Percentiles rank a stretch among this genome's conserved stretches.
phyloP scores from a whole-genome alignment of 2,329 filamentous ascomycete species.

The Parastagonospora avenae region DNA sequence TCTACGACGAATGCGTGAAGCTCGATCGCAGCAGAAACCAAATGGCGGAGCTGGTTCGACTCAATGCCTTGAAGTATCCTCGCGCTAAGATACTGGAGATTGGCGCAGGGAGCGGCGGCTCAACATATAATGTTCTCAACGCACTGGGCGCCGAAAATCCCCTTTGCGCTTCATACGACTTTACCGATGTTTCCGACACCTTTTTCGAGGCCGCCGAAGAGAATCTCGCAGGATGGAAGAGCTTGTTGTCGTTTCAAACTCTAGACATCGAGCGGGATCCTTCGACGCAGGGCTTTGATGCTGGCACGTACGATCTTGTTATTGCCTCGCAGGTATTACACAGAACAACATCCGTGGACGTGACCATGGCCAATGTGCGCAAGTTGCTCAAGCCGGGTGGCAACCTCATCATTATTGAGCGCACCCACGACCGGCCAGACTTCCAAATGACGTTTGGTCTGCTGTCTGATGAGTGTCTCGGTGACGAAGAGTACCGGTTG shows the following conservation, averaged over 20 bases:
- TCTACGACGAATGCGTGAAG: not conserved
- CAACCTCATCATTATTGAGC: not conserved
- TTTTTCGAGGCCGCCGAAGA: constrained; percentile 12
- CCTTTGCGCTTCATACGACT: constrained; percentile 7
- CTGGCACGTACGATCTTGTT: constrained; percentile 9
- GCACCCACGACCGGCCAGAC: not conserved
- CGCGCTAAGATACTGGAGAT: constrained; percentile 3
- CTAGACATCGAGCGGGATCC: constrained; percentile 10
- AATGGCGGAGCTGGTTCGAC: not conserved
- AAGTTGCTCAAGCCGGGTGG: not conserved
- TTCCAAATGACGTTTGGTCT: not conserved
- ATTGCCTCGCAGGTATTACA: constrained; percentile 8
- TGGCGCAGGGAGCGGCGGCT: constrained; percentile 18
- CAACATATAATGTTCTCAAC: constrained; percentile 5
- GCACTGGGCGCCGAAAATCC: not conserved
- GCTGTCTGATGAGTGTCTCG: too few relatives aligned
- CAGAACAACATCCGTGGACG: not conserved
- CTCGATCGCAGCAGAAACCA: not conserved
- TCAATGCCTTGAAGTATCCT: constrained; percentile 1
- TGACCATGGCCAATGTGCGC: not conserved
- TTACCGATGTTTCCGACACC: constrained; percentile 16
- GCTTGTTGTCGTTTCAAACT: constrained; percentile 1
- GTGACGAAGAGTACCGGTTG: too few relatives aligned
- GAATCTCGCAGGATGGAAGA: not conserved
- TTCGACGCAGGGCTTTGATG: constrained; percentile 5